Evolutionary conservation across 1,284 basidiomycete genomes (phyloP).

Genomic region (Cryptococcus sp.): DNA sequence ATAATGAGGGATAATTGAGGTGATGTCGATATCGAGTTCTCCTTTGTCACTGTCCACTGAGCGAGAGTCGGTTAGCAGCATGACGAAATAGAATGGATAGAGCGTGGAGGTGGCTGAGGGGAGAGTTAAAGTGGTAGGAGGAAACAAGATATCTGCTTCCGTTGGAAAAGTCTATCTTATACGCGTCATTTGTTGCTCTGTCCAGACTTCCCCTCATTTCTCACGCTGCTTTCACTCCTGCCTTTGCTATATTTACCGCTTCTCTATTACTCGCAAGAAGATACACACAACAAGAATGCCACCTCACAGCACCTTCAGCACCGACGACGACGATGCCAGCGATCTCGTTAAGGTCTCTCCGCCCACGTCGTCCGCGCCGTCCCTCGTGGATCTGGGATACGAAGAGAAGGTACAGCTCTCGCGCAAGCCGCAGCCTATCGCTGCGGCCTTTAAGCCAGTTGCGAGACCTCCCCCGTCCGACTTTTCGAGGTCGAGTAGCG

Average conservation of each 20-base stretch:
- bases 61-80: not conserved
- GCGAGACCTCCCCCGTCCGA: not conserved
- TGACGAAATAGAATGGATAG: not conserved
- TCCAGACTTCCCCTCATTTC: not conserved
- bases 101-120: not conserved
- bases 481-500: not conserved
- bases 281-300: not conserved
- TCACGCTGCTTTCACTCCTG: not conserved
- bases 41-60: not conserved
- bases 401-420: not conserved
- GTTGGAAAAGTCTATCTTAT: no score
- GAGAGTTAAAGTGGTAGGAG: not conserved
- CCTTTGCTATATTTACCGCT: not conserved
- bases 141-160: not conserved
- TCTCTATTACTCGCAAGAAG: not conserved
- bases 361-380: constrained; percentile 3
- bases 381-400: not conserved
- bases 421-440: no score
- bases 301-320: not conserved
- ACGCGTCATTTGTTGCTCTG: no score
- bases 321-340: constrained; percentile 11
- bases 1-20: no score
- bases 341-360: constrained; percentile 26
- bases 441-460: not conserved
- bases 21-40: no score